A percentile compares a stretch with the other conserved stretches of the same genome.
phyloP scores from a whole-genome alignment of 345 rosid genomes.

The Gossypioides kirkii region DNA sequence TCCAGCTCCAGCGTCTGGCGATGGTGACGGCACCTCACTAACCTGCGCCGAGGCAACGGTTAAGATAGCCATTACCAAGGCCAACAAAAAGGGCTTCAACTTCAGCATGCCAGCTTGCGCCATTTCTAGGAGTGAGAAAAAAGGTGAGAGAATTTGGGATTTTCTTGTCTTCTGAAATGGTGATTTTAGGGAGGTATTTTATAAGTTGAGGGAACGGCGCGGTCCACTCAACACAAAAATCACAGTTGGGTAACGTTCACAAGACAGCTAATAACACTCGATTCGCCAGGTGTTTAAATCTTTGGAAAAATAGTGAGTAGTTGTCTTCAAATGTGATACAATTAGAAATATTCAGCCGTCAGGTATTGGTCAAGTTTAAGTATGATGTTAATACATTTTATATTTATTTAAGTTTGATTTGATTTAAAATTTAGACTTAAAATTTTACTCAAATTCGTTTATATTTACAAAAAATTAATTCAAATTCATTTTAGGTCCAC shows the following conservation, averaged over 20 bases:
- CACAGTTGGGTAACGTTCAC: conserved; percentile 26
- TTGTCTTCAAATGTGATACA: no score
- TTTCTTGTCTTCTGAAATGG: not conserved
- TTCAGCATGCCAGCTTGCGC: conserved; percentile 23
- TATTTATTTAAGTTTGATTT: no score
- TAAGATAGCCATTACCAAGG: conserved; percentile 1
- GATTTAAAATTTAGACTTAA: no score
- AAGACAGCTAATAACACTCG: conserved; percentile 7
- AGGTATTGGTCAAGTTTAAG: no score
- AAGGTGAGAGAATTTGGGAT: not conserved
- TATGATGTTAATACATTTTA: no score
- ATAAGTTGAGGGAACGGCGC: not conserved
- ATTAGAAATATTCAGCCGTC: no score
- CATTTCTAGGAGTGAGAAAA: conserved; percentile 14
- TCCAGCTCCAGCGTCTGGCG: conserved; percentile 30
- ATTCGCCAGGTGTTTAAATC: no score
- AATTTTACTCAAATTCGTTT: no score
- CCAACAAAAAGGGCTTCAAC: conserved; percentile 11
- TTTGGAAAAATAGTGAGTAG: no score
- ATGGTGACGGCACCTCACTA: conserved; percentile 31
- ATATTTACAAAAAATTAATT: no score
- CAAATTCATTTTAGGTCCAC: no score
- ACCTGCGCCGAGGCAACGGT: conserved; percentile 32
- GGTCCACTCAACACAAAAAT: not conserved
- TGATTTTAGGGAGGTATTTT: not conserved